A percentile compares a stretch with the other conserved stretches of the same genome.
Conservation (phyloP, 202 grass and related monocot genomes). For the Carex sylvatica region DNA sequence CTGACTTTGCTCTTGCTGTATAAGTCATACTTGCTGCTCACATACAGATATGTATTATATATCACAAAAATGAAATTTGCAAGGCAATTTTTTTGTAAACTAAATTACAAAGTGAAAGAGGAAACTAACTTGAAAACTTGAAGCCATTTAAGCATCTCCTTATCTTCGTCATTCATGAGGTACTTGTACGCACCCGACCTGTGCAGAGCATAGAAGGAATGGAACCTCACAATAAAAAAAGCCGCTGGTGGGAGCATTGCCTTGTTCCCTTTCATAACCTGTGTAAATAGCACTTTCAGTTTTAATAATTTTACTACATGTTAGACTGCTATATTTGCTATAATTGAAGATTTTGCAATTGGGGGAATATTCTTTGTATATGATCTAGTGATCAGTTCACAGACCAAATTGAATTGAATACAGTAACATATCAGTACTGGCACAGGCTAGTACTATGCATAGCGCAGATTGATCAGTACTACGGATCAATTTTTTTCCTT, state of each 20-base stretch:
- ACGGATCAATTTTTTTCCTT: too few relatives aligned
- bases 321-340: not conserved
- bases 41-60: not conserved
- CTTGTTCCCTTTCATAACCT: conserved; percentile 45
- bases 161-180: conserved; percentile 38
- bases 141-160: conserved; percentile 42
- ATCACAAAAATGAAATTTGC: conserved; percentile 2
- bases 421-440: not conserved
- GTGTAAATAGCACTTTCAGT: not conserved
- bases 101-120: not conserved
- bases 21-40: conserved; percentile 45
- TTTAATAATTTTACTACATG: not conserved
- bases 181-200: conserved; percentile 28
- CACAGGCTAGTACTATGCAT: not conserved
- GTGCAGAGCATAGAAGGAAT: conserved; percentile 41
- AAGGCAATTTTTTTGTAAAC: not conserved
- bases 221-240: conserved; percentile 40
- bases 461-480: too few relatives aligned
- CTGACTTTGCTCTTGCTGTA: conserved; percentile 52
- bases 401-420: not conserved
- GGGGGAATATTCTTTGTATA: not conserved
- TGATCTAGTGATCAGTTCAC: not conserved
- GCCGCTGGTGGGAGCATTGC: conserved; percentile 30
- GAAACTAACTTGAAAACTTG: conserved; percentile 33
- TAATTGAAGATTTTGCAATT: not conserved